These are phyloP conservation scores for Lindgomyces ingoldianus DNA, from an alignment of 495 filamentous ascomycete species.

Conservation along the genomic window DNA sequence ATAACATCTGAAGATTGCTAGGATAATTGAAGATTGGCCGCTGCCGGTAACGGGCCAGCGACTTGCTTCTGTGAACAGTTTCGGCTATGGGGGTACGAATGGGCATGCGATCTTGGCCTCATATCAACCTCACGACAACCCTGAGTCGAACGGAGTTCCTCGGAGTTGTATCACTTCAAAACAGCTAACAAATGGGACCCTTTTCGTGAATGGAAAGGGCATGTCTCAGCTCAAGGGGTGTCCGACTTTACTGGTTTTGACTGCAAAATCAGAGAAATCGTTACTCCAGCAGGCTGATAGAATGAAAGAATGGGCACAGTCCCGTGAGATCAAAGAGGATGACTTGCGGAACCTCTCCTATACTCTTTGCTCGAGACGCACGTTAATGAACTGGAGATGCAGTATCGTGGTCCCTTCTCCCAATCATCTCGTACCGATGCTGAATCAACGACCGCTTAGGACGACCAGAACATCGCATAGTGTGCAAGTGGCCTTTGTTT, in stretches of 20 bases:
- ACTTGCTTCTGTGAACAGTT: constrained; percentile 34
- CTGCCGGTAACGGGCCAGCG: neutral
- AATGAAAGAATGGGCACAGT: neutral
- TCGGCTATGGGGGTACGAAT: constrained; percentile 35
- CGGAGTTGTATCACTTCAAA: neutral
- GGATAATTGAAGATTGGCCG: no score
- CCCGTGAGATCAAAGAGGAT: neutral
- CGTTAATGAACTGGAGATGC: neutral
- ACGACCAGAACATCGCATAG: neutral
- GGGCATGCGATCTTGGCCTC: constrained; percentile 31
- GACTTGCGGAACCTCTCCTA: neutral
- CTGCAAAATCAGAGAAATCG: neutral
- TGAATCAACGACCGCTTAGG: neutral
- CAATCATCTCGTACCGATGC: neutral
- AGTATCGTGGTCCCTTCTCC: neutral
- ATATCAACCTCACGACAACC: neutral
- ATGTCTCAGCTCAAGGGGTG: neutral
- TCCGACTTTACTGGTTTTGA: neutral
- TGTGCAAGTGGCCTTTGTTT: constrained; percentile 27
- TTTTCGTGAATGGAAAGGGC: neutral
- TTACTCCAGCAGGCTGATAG: neutral
- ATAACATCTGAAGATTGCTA: constrained; percentile 25
- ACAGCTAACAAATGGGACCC: neutral
- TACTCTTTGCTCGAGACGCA: neutral
- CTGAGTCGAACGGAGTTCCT: neutral